Evolutionary conservation across 1,139 yeast genomes (phyloP).

Genomic region (Yamadazyma aaseri): DNA sequence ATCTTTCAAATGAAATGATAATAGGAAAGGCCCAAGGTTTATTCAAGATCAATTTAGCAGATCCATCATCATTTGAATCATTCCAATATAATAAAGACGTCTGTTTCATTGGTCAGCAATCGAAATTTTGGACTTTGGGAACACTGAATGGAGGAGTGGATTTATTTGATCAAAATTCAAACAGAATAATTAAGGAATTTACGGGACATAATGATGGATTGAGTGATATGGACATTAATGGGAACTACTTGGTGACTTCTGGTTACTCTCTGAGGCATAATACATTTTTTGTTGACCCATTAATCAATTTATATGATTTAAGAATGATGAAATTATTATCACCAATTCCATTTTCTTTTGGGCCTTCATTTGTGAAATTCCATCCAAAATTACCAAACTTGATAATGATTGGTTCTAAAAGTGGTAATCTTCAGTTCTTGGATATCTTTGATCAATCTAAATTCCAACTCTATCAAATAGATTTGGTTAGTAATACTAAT

Average conservation of each 20-base stretch:
- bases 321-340: slow-evolving; percentile 71
- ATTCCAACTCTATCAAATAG: slow-evolving; percentile 61
- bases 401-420: slow-evolving; percentile 67
- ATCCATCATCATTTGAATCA: slow-evolving; percentile 36
- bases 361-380: slow-evolving; percentile 79
- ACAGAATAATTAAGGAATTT: slow-evolving; percentile 55
- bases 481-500: slow-evolving; percentile 30
- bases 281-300: slow-evolving; percentile 57
- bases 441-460: slow-evolving; percentile 79
- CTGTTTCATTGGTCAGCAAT: slow-evolving; percentile 30
- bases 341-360: slow-evolving; percentile 87
- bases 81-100: slow-evolving; percentile 34
- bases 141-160: slow-evolving; percentile 68
- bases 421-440: slow-evolving; percentile 83
- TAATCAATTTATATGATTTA: slow-evolving; percentile 80
- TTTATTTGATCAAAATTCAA: slow-evolving; percentile 68
- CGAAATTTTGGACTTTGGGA: slow-evolving; percentile 60
- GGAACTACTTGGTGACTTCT: slow-evolving; percentile 75
- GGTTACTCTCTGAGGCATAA: slow-evolving; percentile 65
- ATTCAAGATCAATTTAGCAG: slow-evolving; percentile 60
- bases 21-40: slow-evolving; percentile 39
- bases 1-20: slow-evolving; percentile 35
- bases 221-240: slow-evolving; percentile 76
- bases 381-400: slow-evolving; percentile 88
- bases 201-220: slow-evolving; percentile 74